Base-by-base conservation (phyloP, 2,329 filamentous ascomycete species). In the Pyrenophora tritici-repentis region DNA sequence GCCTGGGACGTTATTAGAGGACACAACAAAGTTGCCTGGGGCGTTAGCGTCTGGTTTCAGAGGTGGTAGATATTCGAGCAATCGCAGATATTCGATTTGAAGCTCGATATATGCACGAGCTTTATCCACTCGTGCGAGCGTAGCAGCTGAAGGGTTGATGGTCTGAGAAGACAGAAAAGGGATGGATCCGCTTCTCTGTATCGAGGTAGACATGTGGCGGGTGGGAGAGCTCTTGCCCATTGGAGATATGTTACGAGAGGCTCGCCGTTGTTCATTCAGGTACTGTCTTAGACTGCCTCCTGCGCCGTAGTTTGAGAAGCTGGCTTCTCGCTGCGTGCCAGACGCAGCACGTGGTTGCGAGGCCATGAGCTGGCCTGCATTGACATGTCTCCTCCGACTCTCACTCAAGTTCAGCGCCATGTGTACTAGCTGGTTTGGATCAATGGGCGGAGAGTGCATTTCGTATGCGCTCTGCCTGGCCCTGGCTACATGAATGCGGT, bases 351-450 rank as follows among this genome's bases (percentile, higher is more conserved):
- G 73, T 75, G 83, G 31, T 76, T 77, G 72, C 22, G 74, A 47
- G 72, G 82, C 67, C 68, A 84, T 47, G 66, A 83, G 60, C 73
- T 81, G 71, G 70, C 85, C 73, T 77, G 82, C 73, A 78, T 83
- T 72, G 76, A 84, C 55, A 79, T 89, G 74, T 81, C 81, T 67
- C 33, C 85, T 84, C 58, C 86, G 84, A 66, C 87, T 90, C 73
- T 97, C 91, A 76, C 89, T 96, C 42, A 97, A 75, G 58, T 88
- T 94, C 62, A 97, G 76, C 1, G 93, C 93, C 83, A 97, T 89
- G 66, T 91, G 91, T 35, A 97, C 91, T 58, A 97, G 95, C 72
- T 96, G 90, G 3, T 88, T 85, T 6, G 92, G 88, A 66, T 97
- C 92, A 53, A 88, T 81, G 63, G 91, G 85, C 16, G 47, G 40